Evolutionary conservation across 805 yeast genomes (phyloP).

Genomic region (Saturnispora zaruensis): DNA sequence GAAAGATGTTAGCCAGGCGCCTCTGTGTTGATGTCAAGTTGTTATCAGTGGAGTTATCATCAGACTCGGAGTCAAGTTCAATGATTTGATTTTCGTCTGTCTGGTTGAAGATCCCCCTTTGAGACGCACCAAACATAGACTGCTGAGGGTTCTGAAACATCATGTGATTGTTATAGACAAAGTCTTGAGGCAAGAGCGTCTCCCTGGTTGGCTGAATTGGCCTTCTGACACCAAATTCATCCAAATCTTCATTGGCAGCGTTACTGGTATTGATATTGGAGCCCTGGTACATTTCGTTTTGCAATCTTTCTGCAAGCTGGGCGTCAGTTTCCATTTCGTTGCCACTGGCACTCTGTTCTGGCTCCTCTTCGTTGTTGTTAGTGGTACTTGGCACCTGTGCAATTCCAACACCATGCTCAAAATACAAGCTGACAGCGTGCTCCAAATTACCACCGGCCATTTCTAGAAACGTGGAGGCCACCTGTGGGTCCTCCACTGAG

Average conservation of each 20-base stretch:
- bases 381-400: not conserved
- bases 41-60: slow-evolving; percentile 30
- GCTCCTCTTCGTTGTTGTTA: slow-evolving; percentile 9
- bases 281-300: slow-evolving; percentile 49
- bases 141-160: slow-evolving; percentile 18
- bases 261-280: slow-evolving; percentile 15
- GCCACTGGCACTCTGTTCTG: slow-evolving; percentile 11
- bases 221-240: slow-evolving; percentile 53
- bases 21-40: slow-evolving; percentile 40
- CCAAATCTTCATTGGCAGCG: slow-evolving; percentile 1
- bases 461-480: slow-evolving; percentile 70
- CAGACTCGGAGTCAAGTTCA: slow-evolving; percentile 30
- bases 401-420: slow-evolving; percentile 51
- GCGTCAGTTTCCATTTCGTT: slow-evolving; percentile 28
- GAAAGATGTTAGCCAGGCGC: slow-evolving; percentile 70
- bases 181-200: slow-evolving; percentile 32
- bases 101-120: slow-evolving; percentile 55
- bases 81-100: slow-evolving; percentile 32
- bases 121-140: slow-evolving; percentile 42
- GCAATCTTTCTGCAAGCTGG: slow-evolving; percentile 52
- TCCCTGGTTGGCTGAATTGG: slow-evolving; percentile 76
- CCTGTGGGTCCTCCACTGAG: slow-evolving; percentile 53
- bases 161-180: slow-evolving; percentile 13
- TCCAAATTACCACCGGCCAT: slow-evolving; percentile 74
- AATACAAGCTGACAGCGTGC: slow-evolving; percentile 73